Percentiles rank a stretch among this genome's conserved stretches.
Evolutionary conservation across 23 red algal genomes (phyloP).

Genomic region (Gracilaria caudata): DNA sequence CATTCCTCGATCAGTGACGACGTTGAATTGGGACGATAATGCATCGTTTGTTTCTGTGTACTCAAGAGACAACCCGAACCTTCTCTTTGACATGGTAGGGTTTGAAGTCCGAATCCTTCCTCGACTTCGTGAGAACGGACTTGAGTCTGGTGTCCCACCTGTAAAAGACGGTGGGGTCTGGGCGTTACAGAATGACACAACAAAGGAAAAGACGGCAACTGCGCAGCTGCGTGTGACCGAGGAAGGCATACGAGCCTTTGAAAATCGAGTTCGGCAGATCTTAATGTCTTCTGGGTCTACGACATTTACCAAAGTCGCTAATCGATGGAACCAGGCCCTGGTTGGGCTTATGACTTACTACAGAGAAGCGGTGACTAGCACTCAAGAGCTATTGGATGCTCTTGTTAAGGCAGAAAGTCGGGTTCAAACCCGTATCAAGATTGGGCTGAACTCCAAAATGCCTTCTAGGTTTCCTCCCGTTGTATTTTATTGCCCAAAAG

Average conservation of each 20-base stretch:
- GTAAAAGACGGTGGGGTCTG: slow-evolving; percentile 75
- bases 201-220: slow-evolving; percentile 87
- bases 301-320: slow-evolving; percentile 94
- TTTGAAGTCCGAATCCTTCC: slow-evolving; percentile 93
- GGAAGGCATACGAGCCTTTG: slow-evolving; percentile 67
- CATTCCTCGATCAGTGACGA: slow-evolving; percentile 77
- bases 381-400: slow-evolving; percentile 82
- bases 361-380: slow-evolving; percentile 87
- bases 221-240: slow-evolving; percentile 84
- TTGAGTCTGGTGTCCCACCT: slow-evolving; percentile 20
- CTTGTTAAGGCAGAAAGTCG: slow-evolving; percentile 89
- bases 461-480: slow-evolving; percentile 92
- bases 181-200: slow-evolving; percentile 80
- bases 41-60: slow-evolving; percentile 91
- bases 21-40: slow-evolving; percentile 78
- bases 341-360: slow-evolving; percentile 90
- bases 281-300: slow-evolving; percentile 94
- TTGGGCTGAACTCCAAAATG: slow-evolving; percentile 99
- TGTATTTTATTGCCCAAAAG: slow-evolving; percentile 93
- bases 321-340: slow-evolving; percentile 88
- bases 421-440: slow-evolving; percentile 98
- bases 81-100: slow-evolving; percentile 97
- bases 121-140: slow-evolving; percentile 48
- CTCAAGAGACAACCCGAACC: slow-evolving; percentile 86
- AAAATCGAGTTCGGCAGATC: slow-evolving; percentile 89